A percentile compares a stretch with the other conserved stretches of the same genome.
phyloP scores from a whole-genome alignment of 2,329 filamentous ascomycete species.

The Xylaria hypoxylon region DNA sequence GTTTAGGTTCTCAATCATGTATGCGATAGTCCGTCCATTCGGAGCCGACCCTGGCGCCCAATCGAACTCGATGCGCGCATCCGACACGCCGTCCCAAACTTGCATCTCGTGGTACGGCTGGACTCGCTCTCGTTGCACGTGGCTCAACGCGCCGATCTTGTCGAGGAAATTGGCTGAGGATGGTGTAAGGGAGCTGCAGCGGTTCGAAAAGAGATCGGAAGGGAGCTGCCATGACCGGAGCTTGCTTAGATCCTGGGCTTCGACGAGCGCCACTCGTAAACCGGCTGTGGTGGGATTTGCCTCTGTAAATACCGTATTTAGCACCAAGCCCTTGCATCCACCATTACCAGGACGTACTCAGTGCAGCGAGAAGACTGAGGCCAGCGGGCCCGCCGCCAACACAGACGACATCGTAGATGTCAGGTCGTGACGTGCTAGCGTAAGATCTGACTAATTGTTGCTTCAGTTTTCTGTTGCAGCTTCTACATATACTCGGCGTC shows the following conservation, averaged over 20 bases:
- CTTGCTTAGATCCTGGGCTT: constrained; percentile 85
- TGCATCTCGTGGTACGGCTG: constrained; percentile 97
- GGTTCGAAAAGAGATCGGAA: constrained; percentile 82
- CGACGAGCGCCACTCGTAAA: constrained; percentile 87
- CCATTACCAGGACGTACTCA: constrained; percentile 66
- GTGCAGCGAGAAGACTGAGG: constrained; percentile 80
- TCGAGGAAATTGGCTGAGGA: constrained; percentile 85
- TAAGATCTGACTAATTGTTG: constrained; percentile 56
- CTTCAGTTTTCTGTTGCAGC: constrained; percentile 58
- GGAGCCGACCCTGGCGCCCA: constrained; percentile 63
- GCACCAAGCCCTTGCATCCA: constrained; percentile 11
- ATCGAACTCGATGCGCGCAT: constrained; percentile 89
- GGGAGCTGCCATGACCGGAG: constrained; percentile 74
- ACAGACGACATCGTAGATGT: constrained; percentile 93
- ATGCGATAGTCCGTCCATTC: constrained; percentile 77
- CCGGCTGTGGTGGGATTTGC: constrained; percentile 79
- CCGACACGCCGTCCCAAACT: constrained; percentile 95
- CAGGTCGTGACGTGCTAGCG: constrained; percentile 61
- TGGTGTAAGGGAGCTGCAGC: constrained; percentile 94
- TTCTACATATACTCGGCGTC: constrained; percentile 55
- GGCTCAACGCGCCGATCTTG: constrained; percentile 85
- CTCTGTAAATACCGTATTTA: constrained; percentile 61
- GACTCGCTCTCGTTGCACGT: constrained; percentile 77
- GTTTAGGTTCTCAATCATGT: constrained; percentile 97
- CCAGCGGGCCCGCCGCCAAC: constrained; percentile 91